These are phyloP conservation scores for Plenodomus tracheiphilus DNA, from an alignment of 2,329 filamentous ascomycete genomes.

Conservation along the genomic window DNA sequence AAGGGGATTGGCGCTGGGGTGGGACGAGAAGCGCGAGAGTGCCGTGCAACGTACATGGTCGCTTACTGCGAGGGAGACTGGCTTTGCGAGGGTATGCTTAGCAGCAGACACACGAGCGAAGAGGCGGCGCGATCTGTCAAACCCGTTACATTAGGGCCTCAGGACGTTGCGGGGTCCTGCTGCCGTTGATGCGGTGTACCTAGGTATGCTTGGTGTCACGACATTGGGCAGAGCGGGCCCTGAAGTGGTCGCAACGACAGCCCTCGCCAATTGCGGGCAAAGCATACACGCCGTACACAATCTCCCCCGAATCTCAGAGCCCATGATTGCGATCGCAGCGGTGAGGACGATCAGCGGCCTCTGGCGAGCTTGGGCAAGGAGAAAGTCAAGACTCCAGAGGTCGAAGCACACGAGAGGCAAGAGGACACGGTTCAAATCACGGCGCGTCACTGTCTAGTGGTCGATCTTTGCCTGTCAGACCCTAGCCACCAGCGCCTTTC, in stretches of 20 bases:
- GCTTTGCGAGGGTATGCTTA: slow-evolving; percentile 6
- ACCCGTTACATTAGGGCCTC: not conserved
- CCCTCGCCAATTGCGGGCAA: not conserved
- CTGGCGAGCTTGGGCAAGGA: not conserved
- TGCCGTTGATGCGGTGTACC: not conserved
- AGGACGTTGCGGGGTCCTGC: not conserved
- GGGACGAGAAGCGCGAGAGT: slow-evolving; percentile 9
- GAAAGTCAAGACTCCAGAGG: not conserved
- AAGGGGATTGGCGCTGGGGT: slow-evolving; percentile 8
- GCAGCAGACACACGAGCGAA: not conserved
- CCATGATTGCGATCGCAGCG: not conserved
- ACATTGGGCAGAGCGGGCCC: not conserved
- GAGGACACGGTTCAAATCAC: not conserved
- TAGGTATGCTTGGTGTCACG: not conserved
- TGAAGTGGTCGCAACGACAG: not conserved
- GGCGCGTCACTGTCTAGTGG: slow-evolving; percentile 6
- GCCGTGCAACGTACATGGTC: slow-evolving; percentile 10
- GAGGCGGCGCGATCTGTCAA: not conserved
- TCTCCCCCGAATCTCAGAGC: not conserved
- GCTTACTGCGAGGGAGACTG: slow-evolving; percentile 4
- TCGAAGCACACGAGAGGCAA: not conserved
- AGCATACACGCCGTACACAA: not conserved
- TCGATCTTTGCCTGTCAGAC: slow-evolving; percentile 19
- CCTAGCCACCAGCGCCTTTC: slow-evolving; percentile 16
- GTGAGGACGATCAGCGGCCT: not conserved